phyloP scores from a whole-genome alignment of 331 rosid species.

The Malus hybrid region DNA sequence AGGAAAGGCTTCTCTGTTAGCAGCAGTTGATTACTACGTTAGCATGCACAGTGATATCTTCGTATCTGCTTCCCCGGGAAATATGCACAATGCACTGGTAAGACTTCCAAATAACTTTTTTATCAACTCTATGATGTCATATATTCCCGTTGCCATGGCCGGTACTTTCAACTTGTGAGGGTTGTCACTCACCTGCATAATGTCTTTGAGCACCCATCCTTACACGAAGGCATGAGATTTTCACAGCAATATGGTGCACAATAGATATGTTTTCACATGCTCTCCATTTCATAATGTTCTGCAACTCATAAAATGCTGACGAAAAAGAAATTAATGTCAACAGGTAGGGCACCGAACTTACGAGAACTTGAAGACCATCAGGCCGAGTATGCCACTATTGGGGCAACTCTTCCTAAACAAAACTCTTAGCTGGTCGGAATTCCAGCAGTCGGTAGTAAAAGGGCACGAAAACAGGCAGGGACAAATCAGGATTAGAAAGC shows the following conservation, averaged over 20 bases:
- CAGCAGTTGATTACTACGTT: slow-evolving; percentile 84
- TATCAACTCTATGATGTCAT: neutral
- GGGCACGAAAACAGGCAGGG: slow-evolving; percentile 80
- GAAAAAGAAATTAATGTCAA: slow-evolving; percentile 9
- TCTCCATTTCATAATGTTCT: no score
- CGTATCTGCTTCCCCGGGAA: slow-evolving; percentile 90
- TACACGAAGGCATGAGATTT: no score
- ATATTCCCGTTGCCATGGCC: neutral
- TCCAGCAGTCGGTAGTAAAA: slow-evolving; percentile 47
- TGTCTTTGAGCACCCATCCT: no score
- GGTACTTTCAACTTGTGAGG: neutral
- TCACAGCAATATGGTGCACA: no score
- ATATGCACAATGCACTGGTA: slow-evolving; percentile 93
- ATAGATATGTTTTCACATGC: no score
- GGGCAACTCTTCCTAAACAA: slow-evolving; percentile 80
- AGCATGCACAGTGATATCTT: slow-evolving; percentile 77
- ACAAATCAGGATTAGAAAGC: slow-evolving; percentile 60
- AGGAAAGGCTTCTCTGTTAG: slow-evolving; percentile 83
- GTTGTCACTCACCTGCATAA: neutral
- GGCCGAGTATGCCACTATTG: slow-evolving; percentile 79
- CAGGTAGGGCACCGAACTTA: slow-evolving; percentile 87
- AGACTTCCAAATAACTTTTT: slow-evolving; percentile 14
- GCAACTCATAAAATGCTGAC: neutral
- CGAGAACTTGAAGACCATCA: slow-evolving; percentile 62
- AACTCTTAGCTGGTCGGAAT: slow-evolving; percentile 60